phyloP scores from a whole-genome alignment of 2,329 filamentous ascomycete genomes.

The Alternaria sp. region DNA sequence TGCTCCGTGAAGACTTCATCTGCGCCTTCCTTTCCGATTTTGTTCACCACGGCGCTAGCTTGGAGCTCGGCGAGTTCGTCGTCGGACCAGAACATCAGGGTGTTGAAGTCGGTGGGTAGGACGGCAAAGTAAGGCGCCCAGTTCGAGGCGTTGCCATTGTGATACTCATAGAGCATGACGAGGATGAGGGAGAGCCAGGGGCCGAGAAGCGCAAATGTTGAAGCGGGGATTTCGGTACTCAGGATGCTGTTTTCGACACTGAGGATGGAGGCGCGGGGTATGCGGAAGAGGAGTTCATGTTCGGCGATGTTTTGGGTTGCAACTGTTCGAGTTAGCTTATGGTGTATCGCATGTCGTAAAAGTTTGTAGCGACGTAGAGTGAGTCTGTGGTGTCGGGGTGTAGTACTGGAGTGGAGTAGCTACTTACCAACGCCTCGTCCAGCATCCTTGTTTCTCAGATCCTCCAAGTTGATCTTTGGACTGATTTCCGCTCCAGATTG shows the following conservation, averaged over 20 bases:
- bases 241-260: slow-evolving; percentile 76
- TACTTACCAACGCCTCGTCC: slow-evolving; percentile 71
- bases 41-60: slow-evolving; percentile 76
- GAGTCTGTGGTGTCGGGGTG: not conserved
- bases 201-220: slow-evolving; percentile 49
- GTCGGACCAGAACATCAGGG: slow-evolving; percentile 87
- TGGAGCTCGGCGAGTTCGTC: slow-evolving; percentile 76
- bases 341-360: not conserved
- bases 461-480: slow-evolving; percentile 65
- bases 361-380: not conserved
- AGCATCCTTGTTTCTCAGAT: slow-evolving; percentile 64
- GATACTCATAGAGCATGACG: slow-evolving; percentile 79
- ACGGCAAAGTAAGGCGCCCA: slow-evolving; percentile 84
- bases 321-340: slow-evolving; percentile 60
- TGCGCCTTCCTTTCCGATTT: slow-evolving; percentile 77
- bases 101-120: slow-evolving; percentile 76
- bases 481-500: slow-evolving; percentile 63
- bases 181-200: slow-evolving; percentile 71
- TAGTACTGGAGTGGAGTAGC: slow-evolving; percentile 1
- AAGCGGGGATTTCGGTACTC: slow-evolving; percentile 58
- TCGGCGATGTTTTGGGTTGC: slow-evolving; percentile 73
- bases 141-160: slow-evolving; percentile 65
- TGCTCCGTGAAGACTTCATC: slow-evolving; percentile 71
- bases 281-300: slow-evolving; percentile 81
- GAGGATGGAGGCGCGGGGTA: slow-evolving; percentile 76